Conservation (phyloP, 2,329 filamentous ascomycete species). For the Fusarium sp. region DNA sequence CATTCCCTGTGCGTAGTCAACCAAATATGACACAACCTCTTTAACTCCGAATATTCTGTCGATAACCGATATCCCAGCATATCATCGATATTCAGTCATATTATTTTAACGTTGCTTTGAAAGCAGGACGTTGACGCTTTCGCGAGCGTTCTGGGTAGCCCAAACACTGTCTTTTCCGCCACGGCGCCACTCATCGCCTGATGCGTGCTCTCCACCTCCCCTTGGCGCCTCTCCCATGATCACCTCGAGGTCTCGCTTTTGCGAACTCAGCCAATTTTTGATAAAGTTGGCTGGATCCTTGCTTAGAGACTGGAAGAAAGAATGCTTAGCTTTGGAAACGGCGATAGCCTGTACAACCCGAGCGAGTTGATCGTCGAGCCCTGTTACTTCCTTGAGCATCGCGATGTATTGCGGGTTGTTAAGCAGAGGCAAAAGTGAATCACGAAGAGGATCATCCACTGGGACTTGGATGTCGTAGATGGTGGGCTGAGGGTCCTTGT, state of each 20-base stretch:
- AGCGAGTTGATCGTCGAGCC: slow-evolving; percentile 87
- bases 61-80: slow-evolving; percentile 10
- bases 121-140: slow-evolving; percentile 73
- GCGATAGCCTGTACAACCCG: slow-evolving; percentile 84
- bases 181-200: slow-evolving; percentile 77
- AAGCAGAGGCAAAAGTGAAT: slow-evolving; percentile 73
- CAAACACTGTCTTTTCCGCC: slow-evolving; percentile 68
- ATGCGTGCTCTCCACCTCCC: slow-evolving; percentile 68
- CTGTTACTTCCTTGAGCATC: slow-evolving; percentile 80
- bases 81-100: not conserved
- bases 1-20: slow-evolving; percentile 38
- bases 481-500: slow-evolving; percentile 80
- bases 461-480: slow-evolving; percentile 91
- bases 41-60: slow-evolving; percentile 39
- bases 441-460: slow-evolving; percentile 84
- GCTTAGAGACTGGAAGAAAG: slow-evolving; percentile 83
- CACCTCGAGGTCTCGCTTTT: slow-evolving; percentile 90
- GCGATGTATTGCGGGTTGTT: slow-evolving; percentile 77
- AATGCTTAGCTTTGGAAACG: slow-evolving; percentile 89
- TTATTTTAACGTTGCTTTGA: slow-evolving; percentile 61
- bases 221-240: slow-evolving; percentile 85
- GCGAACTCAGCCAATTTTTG: slow-evolving; percentile 88
- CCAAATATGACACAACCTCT: slow-evolving; percentile 41
- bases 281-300: slow-evolving; percentile 88
- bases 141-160: slow-evolving; percentile 69